These are phyloP conservation scores for Plasmodium falciparum DNA, from an alignment of 169 alveolate genomes.

Conservation along the genomic window DNA sequence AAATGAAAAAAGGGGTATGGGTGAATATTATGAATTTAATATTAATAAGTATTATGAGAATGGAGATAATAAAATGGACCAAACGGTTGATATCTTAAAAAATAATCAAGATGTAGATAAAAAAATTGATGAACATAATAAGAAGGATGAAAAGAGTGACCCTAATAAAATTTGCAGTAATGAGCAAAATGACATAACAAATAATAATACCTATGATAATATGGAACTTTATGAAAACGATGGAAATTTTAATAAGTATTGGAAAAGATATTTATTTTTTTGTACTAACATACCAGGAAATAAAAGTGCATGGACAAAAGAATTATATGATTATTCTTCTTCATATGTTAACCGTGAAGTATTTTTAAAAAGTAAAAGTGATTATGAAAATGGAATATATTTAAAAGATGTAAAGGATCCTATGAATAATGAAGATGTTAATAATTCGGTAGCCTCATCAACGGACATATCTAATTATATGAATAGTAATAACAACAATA, in stretches of 20 bases:
- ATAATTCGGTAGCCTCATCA: neutral
- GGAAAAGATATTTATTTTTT: conserved; percentile 75
- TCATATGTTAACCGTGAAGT: conserved; percentile 17
- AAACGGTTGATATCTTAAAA: neutral
- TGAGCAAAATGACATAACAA: neutral
- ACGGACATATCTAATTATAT: neutral
- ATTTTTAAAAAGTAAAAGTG: conserved; percentile 49
- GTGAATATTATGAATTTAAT: conserved; percentile 57
- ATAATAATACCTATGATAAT: neutral
- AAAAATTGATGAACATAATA: conserved; percentile 4
- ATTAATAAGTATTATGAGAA: conserved; percentile 13
- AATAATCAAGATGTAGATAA: neutral
- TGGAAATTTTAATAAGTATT: conserved; percentile 47
- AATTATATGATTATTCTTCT: conserved; percentile 66
- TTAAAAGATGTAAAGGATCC: neutral
- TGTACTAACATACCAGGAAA: conserved; percentile 70
- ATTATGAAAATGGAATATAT: conserved; percentile 1
- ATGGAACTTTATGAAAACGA: conserved; percentile 16
- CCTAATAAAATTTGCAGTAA: neutral
- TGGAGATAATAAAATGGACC: neutral
- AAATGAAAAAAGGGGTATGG: conserved; percentile 29
- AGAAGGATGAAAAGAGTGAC: conserved; percentile 8
- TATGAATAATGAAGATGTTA: neutral
- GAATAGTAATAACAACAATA: neutral
- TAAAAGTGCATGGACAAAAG: conserved; percentile 65